A percentile compares a stretch with the other conserved stretches of the same genome.
Evolutionary conservation across 116 monocot species (phyloP).

Genomic region (Phalaenopsis hybrid): DNA sequence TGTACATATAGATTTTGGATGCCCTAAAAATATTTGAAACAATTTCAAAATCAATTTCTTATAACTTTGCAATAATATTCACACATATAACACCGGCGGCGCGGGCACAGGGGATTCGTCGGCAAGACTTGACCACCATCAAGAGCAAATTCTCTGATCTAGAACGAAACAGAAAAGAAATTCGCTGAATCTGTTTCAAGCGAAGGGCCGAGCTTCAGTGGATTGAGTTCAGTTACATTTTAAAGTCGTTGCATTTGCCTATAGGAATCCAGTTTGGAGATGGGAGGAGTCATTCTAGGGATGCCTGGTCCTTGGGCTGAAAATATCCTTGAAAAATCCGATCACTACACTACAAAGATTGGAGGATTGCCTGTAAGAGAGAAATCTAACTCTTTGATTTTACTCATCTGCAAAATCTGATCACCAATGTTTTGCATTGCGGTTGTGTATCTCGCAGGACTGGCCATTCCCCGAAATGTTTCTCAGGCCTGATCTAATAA

Average conservation of each 20-base stretch:
- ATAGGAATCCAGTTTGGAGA: conserved; percentile 6
- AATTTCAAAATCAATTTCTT: no score
- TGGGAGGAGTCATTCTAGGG: conserved; percentile 54
- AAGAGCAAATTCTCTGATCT: background rate
- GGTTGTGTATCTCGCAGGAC: background rate
- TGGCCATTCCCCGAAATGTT: background rate
- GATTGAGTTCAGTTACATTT: background rate
- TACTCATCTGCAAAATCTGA: background rate
- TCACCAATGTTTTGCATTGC: no score
- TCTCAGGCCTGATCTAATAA: no score
- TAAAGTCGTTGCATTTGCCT: background rate
- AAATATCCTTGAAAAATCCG: conserved; percentile 53
- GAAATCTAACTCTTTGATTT: background rate
- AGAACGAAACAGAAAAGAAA: background rate
- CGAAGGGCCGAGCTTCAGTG: background rate
- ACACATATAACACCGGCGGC: no score
- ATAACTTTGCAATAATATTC: no score
- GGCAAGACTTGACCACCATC: no score
- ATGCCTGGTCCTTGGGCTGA: conserved; percentile 90
- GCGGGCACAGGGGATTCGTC: no score
- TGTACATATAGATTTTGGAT: no score
- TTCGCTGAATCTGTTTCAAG: background rate
- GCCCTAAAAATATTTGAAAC: no score
- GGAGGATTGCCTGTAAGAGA: conserved; percentile 71
- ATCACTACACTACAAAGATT: conserved; percentile 90